A percentile compares a stretch with the other conserved stretches of the same genome.
phyloP scores from a whole-genome alignment of 495 filamentous ascomycete species.

The Hypoxylon fuscum region DNA sequence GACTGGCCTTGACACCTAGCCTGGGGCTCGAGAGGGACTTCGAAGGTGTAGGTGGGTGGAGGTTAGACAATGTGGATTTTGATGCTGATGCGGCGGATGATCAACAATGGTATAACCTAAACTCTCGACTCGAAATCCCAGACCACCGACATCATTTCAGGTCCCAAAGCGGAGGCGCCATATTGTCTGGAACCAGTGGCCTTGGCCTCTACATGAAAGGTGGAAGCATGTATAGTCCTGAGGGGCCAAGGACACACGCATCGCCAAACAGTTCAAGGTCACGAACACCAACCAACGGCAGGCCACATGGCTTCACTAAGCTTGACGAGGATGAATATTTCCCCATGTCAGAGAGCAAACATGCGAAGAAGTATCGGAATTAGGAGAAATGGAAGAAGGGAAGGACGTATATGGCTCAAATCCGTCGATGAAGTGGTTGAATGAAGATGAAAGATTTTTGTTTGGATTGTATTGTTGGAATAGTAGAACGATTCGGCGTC shows the following conservation, averaged over 20 bases:
- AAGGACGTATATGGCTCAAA: constrained; percentile 1
- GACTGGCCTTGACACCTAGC: constrained; percentile 50
- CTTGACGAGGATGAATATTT: constrained; percentile 43
- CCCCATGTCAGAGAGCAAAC: constrained; percentile 14
- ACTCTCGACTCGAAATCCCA: constrained; percentile 75
- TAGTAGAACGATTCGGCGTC: constrained; percentile 10
- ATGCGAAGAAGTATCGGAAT: constrained; percentile 7
- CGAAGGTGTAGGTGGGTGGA: constrained; percentile 88
- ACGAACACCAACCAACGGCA: constrained; percentile 47
- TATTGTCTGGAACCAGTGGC: constrained; percentile 34
- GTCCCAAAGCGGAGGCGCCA: constrained; percentile 47
- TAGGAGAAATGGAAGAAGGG: constrained; percentile 1
- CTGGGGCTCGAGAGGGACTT: constrained; percentile 71
- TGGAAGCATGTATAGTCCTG: constrained; percentile 25
- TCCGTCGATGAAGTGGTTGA: background rate
- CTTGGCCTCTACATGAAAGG: constrained; percentile 42
- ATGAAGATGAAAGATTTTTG: background rate
- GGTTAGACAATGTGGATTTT: constrained; percentile 53
- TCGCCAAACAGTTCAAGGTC: constrained; percentile 50
- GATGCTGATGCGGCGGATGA: constrained; percentile 67
- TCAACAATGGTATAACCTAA: constrained; percentile 75
- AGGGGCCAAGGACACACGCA: constrained; percentile 27
- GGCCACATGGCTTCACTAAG: constrained; percentile 32
- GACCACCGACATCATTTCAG: constrained; percentile 48
- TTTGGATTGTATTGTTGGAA: constrained; percentile 7